Conservation (phyloP, 306 rosid species). For the Glycyrrhiza uralensis region DNA sequence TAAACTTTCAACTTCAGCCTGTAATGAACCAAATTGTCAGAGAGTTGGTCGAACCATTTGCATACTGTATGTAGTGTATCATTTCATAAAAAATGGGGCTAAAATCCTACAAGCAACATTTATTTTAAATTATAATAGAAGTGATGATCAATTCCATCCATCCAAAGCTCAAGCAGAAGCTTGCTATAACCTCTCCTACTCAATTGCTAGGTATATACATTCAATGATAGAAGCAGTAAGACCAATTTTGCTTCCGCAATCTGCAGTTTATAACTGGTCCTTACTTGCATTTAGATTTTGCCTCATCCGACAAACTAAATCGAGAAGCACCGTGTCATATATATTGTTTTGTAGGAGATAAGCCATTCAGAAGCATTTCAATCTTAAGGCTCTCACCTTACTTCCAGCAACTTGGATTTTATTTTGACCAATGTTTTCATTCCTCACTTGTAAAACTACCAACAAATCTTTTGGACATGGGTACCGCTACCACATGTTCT, state of each 20-base stretch:
- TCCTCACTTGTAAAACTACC: background rate
- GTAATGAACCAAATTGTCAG: conserved; percentile 35
- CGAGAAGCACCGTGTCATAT: background rate
- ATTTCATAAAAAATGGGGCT: background rate
- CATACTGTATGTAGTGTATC: background rate
- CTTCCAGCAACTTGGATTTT: background rate
- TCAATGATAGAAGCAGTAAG: background rate
- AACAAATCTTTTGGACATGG: too few relatives aligned
- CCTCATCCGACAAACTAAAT: background rate
- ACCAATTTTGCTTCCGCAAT: background rate
- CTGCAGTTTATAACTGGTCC: background rate
- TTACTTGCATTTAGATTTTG: background rate
- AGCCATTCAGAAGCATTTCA: background rate
- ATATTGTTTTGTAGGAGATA: too few relatives aligned
- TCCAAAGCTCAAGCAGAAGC: conserved; percentile 15
- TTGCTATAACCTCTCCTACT: background rate
- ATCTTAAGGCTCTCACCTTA: background rate
- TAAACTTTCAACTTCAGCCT: conserved; percentile 69
- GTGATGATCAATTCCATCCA: background rate
- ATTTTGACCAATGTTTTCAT: background rate
- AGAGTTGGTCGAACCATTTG: conserved; percentile 25
- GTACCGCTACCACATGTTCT: too few relatives aligned
- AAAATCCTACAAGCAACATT: conserved; percentile 22
- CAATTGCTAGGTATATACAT: background rate
- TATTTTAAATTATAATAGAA: conserved; percentile 4